Evolutionary conservation across 2,329 filamentous ascomycete species (phyloP).

Genomic region (Pseudopithomyces maydicus): DNA sequence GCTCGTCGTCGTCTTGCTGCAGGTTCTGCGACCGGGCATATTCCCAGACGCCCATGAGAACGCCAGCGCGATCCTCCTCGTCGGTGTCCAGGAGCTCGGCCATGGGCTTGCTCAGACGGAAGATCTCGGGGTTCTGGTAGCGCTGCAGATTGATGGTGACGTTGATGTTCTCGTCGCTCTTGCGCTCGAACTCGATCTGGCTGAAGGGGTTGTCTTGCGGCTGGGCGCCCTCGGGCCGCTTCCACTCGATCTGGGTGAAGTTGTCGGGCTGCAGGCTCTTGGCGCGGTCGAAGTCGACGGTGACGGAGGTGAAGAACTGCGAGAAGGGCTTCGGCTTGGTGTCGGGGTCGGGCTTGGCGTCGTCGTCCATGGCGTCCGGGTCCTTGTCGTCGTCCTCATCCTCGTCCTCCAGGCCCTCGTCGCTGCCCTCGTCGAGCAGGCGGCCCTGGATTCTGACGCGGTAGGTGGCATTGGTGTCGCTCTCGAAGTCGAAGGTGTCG

Average conservation of each 20-base stretch:
- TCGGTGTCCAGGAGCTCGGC: slow-evolving; percentile 84
- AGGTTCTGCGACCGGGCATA: slow-evolving; percentile 86
- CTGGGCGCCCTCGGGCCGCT: slow-evolving; percentile 71
- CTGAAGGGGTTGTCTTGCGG: slow-evolving; percentile 81
- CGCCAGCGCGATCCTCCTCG: slow-evolving; percentile 85
- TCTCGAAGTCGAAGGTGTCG: slow-evolving; percentile 81
- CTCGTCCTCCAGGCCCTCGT: slow-evolving; percentile 38
- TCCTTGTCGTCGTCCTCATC: slow-evolving; percentile 47
- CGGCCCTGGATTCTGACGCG: slow-evolving; percentile 90
- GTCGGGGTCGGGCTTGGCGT: slow-evolving; percentile 42
- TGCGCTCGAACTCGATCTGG: slow-evolving; percentile 87
- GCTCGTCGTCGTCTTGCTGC: slow-evolving; percentile 93
- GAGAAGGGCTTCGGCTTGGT: slow-evolving; percentile 64
- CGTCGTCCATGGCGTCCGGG: slow-evolving; percentile 65
- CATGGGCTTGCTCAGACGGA: slow-evolving; percentile 76
- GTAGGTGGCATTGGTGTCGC: slow-evolving; percentile 78
- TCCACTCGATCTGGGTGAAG: slow-evolving; percentile 78
- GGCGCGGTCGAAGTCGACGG: slow-evolving; percentile 63
- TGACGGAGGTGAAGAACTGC: slow-evolving; percentile 82
- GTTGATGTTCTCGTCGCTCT: slow-evolving; percentile 90
- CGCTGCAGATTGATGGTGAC: slow-evolving; percentile 84
- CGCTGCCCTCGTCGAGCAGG: slow-evolving; percentile 64
- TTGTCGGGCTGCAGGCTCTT: slow-evolving; percentile 69
- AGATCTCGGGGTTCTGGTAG: slow-evolving; percentile 86
- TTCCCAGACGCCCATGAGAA: slow-evolving; percentile 92